Conservation (phyloP, 257 asterid species). For the Euphrasia confusa region DNA sequence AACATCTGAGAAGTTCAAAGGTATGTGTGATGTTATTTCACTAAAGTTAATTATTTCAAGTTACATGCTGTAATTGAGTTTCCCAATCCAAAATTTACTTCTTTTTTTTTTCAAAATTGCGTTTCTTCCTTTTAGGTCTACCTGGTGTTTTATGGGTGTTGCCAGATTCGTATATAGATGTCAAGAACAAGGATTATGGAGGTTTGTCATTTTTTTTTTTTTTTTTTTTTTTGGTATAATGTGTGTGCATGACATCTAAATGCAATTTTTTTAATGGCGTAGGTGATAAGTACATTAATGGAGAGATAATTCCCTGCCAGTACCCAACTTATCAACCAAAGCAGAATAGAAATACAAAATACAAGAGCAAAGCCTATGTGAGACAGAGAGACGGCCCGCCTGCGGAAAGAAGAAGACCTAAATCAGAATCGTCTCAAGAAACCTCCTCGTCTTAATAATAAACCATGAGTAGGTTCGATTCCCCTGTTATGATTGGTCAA, state of each 20-base stretch:
- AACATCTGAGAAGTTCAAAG: conserved; percentile 95
- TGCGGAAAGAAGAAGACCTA: conserved; percentile 55
- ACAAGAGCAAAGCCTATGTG: conserved; percentile 90
- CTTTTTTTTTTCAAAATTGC: not conserved
- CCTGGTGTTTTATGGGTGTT: conserved; percentile 98
- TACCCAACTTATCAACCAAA: conserved; percentile 95
- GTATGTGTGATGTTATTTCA: conserved; percentile 32
- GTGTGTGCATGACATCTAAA: not conserved
- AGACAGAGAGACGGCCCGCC: conserved; percentile 97
- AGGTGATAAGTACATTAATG: conserved; percentile 94
- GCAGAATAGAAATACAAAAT: conserved; percentile 55
- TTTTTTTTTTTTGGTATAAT: not conserved
- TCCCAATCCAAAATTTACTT: not conserved
- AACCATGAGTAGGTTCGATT: conserved; percentile 13
- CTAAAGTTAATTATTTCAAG: not conserved
- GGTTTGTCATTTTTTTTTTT: conserved; percentile 38
- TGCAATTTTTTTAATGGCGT: not conserved
- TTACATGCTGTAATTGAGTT: not conserved
- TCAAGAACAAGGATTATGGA: conserved; percentile 98
- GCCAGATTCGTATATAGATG: conserved; percentile 96
- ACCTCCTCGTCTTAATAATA: conserved; percentile 1
- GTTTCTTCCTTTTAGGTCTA: conserved; percentile 45
- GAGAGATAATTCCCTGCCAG: conserved; percentile 90
- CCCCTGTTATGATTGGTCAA: conserved; percentile 15
- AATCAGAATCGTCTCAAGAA: conserved; percentile 55